These are phyloP conservation scores for Trypanosoma vivax DNA, from an alignment of 208 protist species.

Conservation along the genomic window DNA sequence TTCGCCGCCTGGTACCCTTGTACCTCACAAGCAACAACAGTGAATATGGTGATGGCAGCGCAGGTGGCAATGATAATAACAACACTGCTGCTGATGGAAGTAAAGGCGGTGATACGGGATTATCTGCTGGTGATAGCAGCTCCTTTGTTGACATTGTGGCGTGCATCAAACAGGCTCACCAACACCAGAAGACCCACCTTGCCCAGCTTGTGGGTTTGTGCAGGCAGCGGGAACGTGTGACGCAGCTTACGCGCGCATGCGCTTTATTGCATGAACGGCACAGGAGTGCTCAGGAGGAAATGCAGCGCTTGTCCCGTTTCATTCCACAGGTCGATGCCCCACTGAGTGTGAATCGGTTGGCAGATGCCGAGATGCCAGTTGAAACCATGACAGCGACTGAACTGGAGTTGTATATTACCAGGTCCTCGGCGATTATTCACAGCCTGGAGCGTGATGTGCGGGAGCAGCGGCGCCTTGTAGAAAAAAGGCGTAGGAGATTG, in stretches of 20 bases:
- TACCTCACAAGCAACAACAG: slow-evolving; percentile 18
- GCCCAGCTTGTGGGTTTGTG: slow-evolving; percentile 33
- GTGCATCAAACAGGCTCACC: slow-evolving; percentile 19
- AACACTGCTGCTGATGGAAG: background rate
- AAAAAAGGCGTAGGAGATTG: slow-evolving; percentile 35
- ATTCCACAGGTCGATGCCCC: slow-evolving; percentile 23
- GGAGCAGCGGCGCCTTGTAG: slow-evolving; percentile 36
- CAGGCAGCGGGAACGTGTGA: slow-evolving; percentile 32
- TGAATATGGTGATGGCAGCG: background rate
- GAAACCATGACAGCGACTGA: slow-evolving; percentile 63
- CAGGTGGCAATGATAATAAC: background rate
- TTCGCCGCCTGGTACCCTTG: slow-evolving; percentile 46
- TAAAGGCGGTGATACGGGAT: too few species aligned
- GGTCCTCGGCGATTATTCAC: slow-evolving; percentile 38
- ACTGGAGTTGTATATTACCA: slow-evolving; percentile 63
- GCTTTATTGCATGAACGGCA: slow-evolving; percentile 55
- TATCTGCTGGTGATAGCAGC: too few species aligned
- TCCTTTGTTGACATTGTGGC: background rate
- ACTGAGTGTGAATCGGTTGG: background rate
- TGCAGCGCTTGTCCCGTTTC: slow-evolving; percentile 41
- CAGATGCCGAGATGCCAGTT: slow-evolving; percentile 11
- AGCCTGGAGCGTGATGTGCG: slow-evolving; percentile 41
- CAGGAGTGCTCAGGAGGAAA: slow-evolving; percentile 25
- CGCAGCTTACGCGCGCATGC: slow-evolving; percentile 43
- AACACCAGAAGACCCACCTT: slow-evolving; percentile 45